Evolutionary conservation across 2,329 filamentous ascomycete genomes (phyloP).

Genomic region (Conoideocrella luteorostrata): DNA sequence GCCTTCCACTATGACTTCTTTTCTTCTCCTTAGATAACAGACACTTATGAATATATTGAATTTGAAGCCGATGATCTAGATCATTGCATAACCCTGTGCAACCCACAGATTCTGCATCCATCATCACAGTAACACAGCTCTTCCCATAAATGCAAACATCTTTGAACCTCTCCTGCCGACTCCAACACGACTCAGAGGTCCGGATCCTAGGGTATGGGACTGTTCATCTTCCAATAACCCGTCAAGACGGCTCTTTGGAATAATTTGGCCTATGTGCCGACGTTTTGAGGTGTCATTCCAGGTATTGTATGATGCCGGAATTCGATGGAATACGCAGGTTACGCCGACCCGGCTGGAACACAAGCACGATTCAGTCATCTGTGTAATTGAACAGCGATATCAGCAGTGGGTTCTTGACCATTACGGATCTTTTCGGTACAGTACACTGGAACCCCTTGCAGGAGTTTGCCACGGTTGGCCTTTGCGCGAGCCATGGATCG

Average conservation of each 20-base stretch:
- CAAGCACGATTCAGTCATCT: background rate
- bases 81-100: too few relatives aligned
- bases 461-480: conserved; percentile 67
- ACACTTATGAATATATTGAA: too few relatives aligned
- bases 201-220: background rate
- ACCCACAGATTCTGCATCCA: too few relatives aligned
- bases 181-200: background rate
- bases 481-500: conserved; percentile 65
- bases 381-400: background rate
- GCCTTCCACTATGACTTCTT: too few relatives aligned
- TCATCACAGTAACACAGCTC: too few relatives aligned
- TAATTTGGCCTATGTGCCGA: background rate
- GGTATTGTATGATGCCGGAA: background rate
- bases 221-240: background rate
- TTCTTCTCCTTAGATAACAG: too few relatives aligned
- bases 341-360: background rate
- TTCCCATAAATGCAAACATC: too few relatives aligned
- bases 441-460: conserved; percentile 73
- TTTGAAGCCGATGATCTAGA: too few relatives aligned
- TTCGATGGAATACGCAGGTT: background rate
- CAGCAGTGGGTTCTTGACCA: conserved; percentile 34
- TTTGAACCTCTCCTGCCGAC: too few relatives aligned
- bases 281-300: background rate
- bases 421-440: conserved; percentile 75
- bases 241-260: background rate